Percentiles rank a stretch among this genome's conserved stretches.
Conservation (phyloP, 2,329 filamentous ascomycete species). For the Pseudofabraea citricarpa region DNA sequence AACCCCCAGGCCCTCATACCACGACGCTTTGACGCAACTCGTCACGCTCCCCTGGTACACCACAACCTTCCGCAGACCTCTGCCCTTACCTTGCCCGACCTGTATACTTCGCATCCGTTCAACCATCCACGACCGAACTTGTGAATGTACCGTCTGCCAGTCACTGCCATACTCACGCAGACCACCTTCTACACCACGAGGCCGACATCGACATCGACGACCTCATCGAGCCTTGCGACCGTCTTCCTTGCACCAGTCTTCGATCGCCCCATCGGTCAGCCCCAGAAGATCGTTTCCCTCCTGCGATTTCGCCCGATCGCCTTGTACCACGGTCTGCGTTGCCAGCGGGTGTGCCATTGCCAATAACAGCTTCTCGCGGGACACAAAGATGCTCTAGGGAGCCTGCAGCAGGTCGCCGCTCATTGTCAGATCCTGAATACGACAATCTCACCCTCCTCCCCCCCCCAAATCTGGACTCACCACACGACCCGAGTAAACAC, state of each 20-base stretch:
- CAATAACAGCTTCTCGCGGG: slow-evolving; percentile 16
- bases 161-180: too few relatives aligned
- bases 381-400: slow-evolving; percentile 20
- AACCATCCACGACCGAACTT: not conserved
- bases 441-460: too few relatives aligned
- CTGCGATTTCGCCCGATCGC: slow-evolving; percentile 4
- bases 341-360: slow-evolving; percentile 18
- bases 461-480: too few relatives aligned
- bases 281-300: not conserved
- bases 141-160: not conserved
- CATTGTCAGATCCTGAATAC: slow-evolving; percentile 19
- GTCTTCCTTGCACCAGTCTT: not conserved
- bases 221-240: not conserved
- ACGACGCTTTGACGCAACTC: not conserved
- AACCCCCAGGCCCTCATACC: not conserved
- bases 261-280: slow-evolving; percentile 6
- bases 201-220: not conserved
- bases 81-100: too few relatives aligned
- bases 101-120: not conserved
- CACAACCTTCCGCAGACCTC: not conserved
- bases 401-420: slow-evolving; percentile 22
- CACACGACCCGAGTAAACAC: too few relatives aligned
- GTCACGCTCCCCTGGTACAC: not conserved
- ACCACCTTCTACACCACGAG: not conserved
- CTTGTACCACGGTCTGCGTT: slow-evolving; percentile 14